Conservation (phyloP, 805 yeast species). For the Candida patagonica region DNA sequence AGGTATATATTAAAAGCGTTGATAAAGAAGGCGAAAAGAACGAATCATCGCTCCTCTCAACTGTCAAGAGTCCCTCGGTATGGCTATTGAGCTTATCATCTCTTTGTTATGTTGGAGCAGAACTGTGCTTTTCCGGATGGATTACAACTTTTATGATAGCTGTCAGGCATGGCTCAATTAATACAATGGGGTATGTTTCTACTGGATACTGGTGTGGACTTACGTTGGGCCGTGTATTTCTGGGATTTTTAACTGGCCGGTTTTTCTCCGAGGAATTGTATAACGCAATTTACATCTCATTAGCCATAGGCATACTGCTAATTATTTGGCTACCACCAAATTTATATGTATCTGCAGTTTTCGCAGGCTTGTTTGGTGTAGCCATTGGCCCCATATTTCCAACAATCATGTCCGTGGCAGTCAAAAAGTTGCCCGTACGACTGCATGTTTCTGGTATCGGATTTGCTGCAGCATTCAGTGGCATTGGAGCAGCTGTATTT, state of each 20-base stretch:
- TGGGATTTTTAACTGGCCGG: conserved; percentile 32
- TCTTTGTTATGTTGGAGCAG: conserved; percentile 60
- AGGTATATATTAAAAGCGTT: conserved; percentile 6
- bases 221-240: conserved; percentile 49
- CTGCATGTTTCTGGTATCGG: conserved; percentile 62
- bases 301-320: conserved; percentile 32
- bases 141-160: conserved; percentile 50
- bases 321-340: conserved; percentile 43
- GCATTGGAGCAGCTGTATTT: conserved; percentile 67
- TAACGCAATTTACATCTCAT: conserved; percentile 23
- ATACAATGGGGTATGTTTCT: conserved; percentile 50
- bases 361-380: conserved; percentile 43
- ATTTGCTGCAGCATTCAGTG: conserved; percentile 67
- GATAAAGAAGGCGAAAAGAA: not conserved
- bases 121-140: conserved; percentile 66
- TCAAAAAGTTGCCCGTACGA: conserved; percentile 50
- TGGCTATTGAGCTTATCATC: conserved; percentile 45
- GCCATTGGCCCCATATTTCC: conserved; percentile 67
- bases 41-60: not conserved
- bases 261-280: conserved; percentile 14
- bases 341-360: conserved; percentile 37
- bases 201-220: conserved; percentile 68
- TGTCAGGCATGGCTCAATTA: conserved; percentile 40
- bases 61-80: conserved; percentile 8
- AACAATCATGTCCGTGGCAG: conserved; percentile 55